These are phyloP conservation scores for Aspergillus sp. DNA, from an alignment of 2,329 filamentous ascomycete genomes.

Conservation along the genomic window DNA sequence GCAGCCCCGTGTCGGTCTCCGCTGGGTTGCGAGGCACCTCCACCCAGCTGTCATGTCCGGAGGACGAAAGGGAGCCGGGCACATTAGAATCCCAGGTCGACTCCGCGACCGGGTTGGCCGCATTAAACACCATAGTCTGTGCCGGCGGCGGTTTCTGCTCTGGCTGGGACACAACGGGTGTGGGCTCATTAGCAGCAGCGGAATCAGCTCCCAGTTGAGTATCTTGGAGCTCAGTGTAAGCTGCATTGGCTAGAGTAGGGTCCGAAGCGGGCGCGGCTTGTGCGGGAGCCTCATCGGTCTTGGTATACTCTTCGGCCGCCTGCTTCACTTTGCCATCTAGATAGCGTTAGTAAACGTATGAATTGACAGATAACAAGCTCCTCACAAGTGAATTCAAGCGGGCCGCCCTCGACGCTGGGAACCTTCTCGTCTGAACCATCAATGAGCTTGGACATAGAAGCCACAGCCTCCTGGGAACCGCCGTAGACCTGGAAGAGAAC, in stretches of 20 bases:
- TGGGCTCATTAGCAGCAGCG: slow-evolving; percentile 41
- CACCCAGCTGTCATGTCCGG: slow-evolving; percentile 60
- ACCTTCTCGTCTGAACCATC: slow-evolving; percentile 51
- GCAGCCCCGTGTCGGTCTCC: slow-evolving; percentile 61
- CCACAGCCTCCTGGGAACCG: slow-evolving; percentile 50
- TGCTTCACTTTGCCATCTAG: slow-evolving; percentile 46
- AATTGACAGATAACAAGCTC: background rate
- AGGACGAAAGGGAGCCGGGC: slow-evolving; percentile 35
- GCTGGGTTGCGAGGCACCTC: slow-evolving; percentile 62
- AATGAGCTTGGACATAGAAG: slow-evolving; percentile 51
- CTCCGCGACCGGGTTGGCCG: slow-evolving; percentile 40
- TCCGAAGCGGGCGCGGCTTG: slow-evolving; percentile 39
- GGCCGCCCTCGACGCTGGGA: slow-evolving; percentile 45
- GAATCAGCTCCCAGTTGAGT: slow-evolving; percentile 46
- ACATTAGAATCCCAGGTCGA: slow-evolving; percentile 47
- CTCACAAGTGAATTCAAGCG: slow-evolving; percentile 50
- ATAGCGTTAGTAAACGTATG: slow-evolving; percentile 4
- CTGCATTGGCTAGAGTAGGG: slow-evolving; percentile 52
- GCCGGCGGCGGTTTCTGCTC: slow-evolving; percentile 23
- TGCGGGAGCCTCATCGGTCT: slow-evolving; percentile 28
- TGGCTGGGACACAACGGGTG: slow-evolving; percentile 7
- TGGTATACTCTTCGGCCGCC: slow-evolving; percentile 36
- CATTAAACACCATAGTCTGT: slow-evolving; percentile 34
- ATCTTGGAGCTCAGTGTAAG: slow-evolving; percentile 50
- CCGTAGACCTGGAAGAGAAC: slow-evolving; percentile 55